phyloP scores from a whole-genome alignment of 176 grass and related monocot genomes.

The Saccharum officinarum region DNA sequence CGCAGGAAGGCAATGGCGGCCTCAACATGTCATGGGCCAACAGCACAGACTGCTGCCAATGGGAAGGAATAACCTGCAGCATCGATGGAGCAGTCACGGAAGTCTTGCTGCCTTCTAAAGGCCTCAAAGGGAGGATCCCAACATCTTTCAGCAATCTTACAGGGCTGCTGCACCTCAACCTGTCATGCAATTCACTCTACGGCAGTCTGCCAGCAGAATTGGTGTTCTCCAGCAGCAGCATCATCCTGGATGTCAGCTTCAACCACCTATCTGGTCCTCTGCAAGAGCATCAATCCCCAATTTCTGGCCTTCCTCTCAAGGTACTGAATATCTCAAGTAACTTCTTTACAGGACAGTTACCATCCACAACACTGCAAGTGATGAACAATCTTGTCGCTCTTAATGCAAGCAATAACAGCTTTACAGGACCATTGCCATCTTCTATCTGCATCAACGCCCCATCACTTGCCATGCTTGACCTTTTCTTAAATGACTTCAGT shows the following conservation, averaged over 20 bases:
- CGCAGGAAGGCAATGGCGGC: background rate
- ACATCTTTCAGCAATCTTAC: constrained; percentile 54
- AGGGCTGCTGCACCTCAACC: constrained; percentile 44
- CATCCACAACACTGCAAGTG: constrained; percentile 27
- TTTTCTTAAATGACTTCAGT: constrained; percentile 53
- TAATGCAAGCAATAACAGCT: constrained; percentile 79
- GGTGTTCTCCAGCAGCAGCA: constrained; percentile 48
- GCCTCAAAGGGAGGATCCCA: constrained; percentile 47
- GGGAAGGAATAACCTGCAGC: constrained; percentile 65
- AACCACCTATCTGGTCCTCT: constrained; percentile 46
- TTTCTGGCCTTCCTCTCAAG: constrained; percentile 36
- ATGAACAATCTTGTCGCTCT: constrained; percentile 62
- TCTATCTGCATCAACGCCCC: constrained; percentile 48
- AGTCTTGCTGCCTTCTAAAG: constrained; percentile 47
- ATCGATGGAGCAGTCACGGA: constrained; percentile 26
- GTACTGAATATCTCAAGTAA: constrained; percentile 83
- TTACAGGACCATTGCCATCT: constrained; percentile 52
- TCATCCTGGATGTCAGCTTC: constrained; percentile 71
- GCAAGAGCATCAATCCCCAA: constrained; percentile 23
- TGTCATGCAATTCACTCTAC: constrained; percentile 52
- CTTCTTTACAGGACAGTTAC: constrained; percentile 48
- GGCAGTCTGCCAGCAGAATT: constrained; percentile 42
- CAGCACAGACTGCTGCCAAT: constrained; percentile 58
- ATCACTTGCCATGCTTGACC: constrained; percentile 43
- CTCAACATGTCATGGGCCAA: constrained; percentile 47